phyloP scores from a whole-genome alignment of 2,329 filamentous ascomycete species.

The Beauveria australis region DNA sequence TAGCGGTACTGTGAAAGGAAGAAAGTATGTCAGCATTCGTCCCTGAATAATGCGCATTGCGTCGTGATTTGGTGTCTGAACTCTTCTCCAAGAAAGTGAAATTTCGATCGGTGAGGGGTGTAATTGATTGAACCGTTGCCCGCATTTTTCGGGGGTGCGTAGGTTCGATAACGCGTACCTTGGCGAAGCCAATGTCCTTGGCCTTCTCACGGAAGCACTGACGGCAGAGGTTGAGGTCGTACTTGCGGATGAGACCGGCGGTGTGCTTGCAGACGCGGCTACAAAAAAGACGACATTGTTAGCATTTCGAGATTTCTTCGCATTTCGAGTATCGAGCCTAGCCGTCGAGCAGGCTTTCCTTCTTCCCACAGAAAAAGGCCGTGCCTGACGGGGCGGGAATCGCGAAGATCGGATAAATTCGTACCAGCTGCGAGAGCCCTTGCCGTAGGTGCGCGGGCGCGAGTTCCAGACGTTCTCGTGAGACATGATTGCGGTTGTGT shows the following conservation, averaged over 20 bases:
- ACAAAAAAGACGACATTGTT: conserved; percentile 20
- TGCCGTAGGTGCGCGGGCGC: conserved; percentile 93
- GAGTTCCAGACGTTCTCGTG: conserved; percentile 99
- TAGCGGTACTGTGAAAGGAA: conserved; percentile 28
- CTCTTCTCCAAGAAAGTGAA: not conserved
- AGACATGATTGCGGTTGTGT: conserved; percentile 46
- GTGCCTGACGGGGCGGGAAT: not conserved
- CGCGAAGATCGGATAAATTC: conserved; percentile 23
- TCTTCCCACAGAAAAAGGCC: not conserved
- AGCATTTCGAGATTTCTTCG: conserved; percentile 24
- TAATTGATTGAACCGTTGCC: not conserved
- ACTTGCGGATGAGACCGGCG: conserved; percentile 99
- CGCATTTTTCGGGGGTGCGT: not conserved
- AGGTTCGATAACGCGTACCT: conserved; percentile 38
- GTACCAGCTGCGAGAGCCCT: conserved; percentile 91
- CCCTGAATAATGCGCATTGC: not conserved
- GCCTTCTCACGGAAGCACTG: conserved; percentile 72
- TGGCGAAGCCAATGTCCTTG: conserved; percentile 65
- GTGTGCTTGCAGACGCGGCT: conserved; percentile 77
- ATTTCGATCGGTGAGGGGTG: not conserved
- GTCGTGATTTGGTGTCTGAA: not conserved
- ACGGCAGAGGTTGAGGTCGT: conserved; percentile 85
- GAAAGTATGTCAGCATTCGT: conserved; percentile 15
- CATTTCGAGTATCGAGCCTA: conserved; percentile 4
- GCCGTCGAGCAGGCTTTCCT: not conserved